Conservation (phyloP, 306 rosid species). For the Sindora glabra region DNA sequence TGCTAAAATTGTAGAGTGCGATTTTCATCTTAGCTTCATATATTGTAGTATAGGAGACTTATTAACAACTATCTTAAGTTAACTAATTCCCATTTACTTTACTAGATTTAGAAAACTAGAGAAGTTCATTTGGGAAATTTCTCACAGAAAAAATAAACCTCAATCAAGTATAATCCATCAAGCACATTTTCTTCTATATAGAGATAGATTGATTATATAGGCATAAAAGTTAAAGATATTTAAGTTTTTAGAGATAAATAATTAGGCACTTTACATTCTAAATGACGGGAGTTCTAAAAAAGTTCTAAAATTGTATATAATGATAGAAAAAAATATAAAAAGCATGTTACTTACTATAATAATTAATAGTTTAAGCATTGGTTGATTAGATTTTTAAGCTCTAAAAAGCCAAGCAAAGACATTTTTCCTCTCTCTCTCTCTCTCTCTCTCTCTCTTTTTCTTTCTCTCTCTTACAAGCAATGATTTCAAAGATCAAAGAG, state of each 20-base stretch:
- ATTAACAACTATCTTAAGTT: no score
- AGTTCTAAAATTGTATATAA: neutral
- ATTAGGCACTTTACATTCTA: constrained; percentile 18
- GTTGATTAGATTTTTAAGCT: constrained; percentile 18
- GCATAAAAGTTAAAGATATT: constrained; percentile 5
- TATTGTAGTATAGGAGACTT: no score
- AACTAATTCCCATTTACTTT: no score
- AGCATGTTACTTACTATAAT: constrained; percentile 20
- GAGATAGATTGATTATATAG: neutral
- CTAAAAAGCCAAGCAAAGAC: constrained; percentile 18
- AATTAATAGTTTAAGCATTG: neutral
- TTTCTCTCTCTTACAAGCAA: neutral
- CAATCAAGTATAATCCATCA: neutral
- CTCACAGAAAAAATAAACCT: neutral
- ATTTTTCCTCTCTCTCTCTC: neutral
- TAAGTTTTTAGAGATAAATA: constrained; percentile 1
- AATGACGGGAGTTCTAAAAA: constrained; percentile 14
- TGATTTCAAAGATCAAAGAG: constrained; percentile 11
- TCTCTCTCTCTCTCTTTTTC: no score
- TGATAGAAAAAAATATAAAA: neutral
- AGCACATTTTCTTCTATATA: neutral
- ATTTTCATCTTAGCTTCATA: no score
- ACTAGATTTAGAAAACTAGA: no score
- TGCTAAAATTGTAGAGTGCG: no score
- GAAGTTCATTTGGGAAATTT: neutral